Conservation (phyloP, 108 stramenopile species). For the Parietichytrium sp. region DNA sequence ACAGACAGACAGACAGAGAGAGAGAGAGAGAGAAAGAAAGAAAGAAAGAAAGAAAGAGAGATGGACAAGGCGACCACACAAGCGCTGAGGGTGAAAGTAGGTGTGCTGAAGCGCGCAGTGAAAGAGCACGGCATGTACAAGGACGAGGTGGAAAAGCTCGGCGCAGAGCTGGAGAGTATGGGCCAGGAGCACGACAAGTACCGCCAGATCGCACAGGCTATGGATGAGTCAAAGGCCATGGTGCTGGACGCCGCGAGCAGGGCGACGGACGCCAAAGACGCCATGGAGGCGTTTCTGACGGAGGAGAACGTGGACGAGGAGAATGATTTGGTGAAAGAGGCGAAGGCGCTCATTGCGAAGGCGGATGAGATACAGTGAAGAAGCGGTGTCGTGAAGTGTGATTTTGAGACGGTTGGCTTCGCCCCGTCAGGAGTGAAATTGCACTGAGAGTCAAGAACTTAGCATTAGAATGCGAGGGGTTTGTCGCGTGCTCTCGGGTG, state of each 20-base stretch:
- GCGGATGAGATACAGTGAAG: conserved; percentile 11
- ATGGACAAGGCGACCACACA: conserved; percentile 22
- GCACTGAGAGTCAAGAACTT: too few relatives aligned
- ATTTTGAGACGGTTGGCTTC: too few relatives aligned
- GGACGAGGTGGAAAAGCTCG: conserved; percentile 14
- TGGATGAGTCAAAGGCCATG: conserved; percentile 28
- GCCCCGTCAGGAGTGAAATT: too few relatives aligned
- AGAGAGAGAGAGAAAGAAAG: too few relatives aligned
- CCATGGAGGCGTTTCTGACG: background rate
- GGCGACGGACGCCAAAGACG: background rate
- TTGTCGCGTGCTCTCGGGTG: too few relatives aligned
- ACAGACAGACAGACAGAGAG: too few relatives aligned
- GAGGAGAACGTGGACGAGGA: conserved; percentile 10
- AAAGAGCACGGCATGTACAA: conserved; percentile 37
- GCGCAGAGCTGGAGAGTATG: conserved; percentile 31
- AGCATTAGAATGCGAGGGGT: too few relatives aligned
- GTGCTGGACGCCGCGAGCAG: background rate
- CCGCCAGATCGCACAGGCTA: background rate
- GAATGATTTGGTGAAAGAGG: background rate
- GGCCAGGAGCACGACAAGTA: conserved; percentile 7
- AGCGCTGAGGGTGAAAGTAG: conserved; percentile 20
- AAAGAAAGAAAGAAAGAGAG: too few relatives aligned
- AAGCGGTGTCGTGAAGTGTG: too few relatives aligned
- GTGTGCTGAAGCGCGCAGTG: conserved; percentile 27
- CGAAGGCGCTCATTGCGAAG: background rate